phyloP scores from a whole-genome alignment of 2,329 filamentous ascomycete genomes.

The Berkeleyomyces basicola region DNA sequence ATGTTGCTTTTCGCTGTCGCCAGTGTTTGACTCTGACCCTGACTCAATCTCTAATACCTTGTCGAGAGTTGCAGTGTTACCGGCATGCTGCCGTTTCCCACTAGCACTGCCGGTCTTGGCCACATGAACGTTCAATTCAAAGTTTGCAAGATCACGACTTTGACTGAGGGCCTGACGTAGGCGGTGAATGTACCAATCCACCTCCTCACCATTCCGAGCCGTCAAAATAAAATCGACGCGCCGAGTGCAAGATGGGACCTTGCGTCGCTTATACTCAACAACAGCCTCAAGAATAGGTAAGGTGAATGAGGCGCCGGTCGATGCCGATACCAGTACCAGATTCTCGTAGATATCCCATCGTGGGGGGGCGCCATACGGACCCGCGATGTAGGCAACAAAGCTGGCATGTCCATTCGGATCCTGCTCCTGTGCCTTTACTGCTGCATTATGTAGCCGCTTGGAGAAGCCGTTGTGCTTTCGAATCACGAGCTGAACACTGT shows the following conservation, averaged over 20 bases:
- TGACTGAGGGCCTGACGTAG: conserved; percentile 29
- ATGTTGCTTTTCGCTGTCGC: neutral
- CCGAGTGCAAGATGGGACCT: conserved; percentile 29
- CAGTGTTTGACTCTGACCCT: neutral
- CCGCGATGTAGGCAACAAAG: conserved; percentile 33
- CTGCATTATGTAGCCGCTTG: conserved; percentile 32
- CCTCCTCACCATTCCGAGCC: conserved; percentile 34
- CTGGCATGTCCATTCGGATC: conserved; percentile 16
- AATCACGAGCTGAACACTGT: conserved; percentile 42
- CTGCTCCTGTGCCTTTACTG: conserved; percentile 23
- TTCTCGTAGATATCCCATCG: conserved; percentile 43
- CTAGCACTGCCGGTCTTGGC: conserved; percentile 29
- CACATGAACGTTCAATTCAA: conserved; percentile 36
- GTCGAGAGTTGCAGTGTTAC: neutral
- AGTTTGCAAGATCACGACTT: conserved; percentile 23
- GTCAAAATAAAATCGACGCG: conserved; percentile 37
- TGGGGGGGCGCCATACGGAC: conserved; percentile 39
- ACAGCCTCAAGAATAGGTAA: conserved; percentile 42
- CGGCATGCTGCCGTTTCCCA: neutral
- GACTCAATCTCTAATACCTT: neutral
- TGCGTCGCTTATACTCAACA: conserved; percentile 21
- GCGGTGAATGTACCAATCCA: conserved; percentile 37
- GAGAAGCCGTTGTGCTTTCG: conserved; percentile 41
- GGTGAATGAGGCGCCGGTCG: conserved; percentile 46
- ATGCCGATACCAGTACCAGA: conserved; percentile 42